A percentile compares a stretch with the other conserved stretches of the same genome.
Evolutionary conservation across 345 rosid species (phyloP).

Genomic region (Camelina neglecta): DNA sequence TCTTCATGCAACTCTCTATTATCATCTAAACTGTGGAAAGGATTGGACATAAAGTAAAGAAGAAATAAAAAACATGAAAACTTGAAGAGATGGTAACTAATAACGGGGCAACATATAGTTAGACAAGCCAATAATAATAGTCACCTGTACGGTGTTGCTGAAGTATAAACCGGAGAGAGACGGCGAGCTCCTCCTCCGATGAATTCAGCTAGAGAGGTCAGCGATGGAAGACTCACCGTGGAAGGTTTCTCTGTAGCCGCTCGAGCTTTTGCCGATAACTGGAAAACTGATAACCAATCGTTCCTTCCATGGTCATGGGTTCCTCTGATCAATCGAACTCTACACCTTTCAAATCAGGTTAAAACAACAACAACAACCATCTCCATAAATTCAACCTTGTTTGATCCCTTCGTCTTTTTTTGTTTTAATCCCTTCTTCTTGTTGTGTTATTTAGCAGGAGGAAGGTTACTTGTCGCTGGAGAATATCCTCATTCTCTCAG

Average conservation of each 20-base stretch:
- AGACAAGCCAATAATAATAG: slow-evolving; percentile 1
- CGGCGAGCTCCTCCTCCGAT: neutral
- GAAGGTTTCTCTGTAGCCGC: slow-evolving; percentile 58
- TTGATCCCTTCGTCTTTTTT: neutral
- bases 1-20: slow-evolving; percentile 65
- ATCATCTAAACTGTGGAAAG: slow-evolving; percentile 64
- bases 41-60: neutral
- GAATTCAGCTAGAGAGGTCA: slow-evolving; percentile 33
- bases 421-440: no score
- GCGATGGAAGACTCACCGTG: slow-evolving; percentile 59
- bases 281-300: slow-evolving; percentile 51
- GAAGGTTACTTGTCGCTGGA: slow-evolving; percentile 70
- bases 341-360: slow-evolving; percentile 49
- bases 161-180: neutral
- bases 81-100: neutral
- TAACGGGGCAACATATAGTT: neutral
- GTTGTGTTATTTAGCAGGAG: slow-evolving; percentile 39
- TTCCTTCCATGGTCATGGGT: slow-evolving; percentile 65
- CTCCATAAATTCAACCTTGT: neutral
- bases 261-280: slow-evolving; percentile 53
- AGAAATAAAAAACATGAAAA: neutral
- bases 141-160: slow-evolving; percentile 57
- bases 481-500: slow-evolving; percentile 49
- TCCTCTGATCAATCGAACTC: slow-evolving; percentile 48
- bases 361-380: slow-evolving; percentile 3